Base-by-base conservation (phyloP, 2,329 filamentous ascomycete genomes). In the Fusarium torulosum region DNA sequence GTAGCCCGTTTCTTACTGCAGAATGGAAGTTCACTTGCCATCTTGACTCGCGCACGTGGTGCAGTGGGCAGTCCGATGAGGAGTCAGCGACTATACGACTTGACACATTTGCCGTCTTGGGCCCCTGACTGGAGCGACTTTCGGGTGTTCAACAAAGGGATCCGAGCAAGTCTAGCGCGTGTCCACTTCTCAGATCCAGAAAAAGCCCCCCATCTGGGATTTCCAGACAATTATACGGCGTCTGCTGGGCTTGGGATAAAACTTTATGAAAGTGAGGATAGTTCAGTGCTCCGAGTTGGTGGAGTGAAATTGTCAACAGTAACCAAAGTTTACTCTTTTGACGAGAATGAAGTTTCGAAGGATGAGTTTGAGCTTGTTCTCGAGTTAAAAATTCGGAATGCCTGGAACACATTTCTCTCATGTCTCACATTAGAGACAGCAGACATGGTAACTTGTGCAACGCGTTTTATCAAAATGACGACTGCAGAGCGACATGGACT, bases 121-220 rank as follows among this genome's bases (percentile, higher is more conserved):
- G 33, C 50, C 3, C 50, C 50, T 4, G 40, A 53, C 29, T 53
- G 50, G 50, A 53, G 50, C 14, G 50, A 53, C 21, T 53, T 46
- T 27, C 7, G 29, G 8, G 50, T 53, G 0, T 53, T 46, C 2
- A 53, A 53, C 29, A 53, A 53, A 10, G n/a, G 40, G 7, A 46
- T 53, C 14, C 29, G 50, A 33, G 45, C 50, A 45, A 46, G 40
- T 27, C 41, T 53, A 6, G 50, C 50, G 17, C 21, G 41, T 25
- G 40, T 33, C 1, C 29, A 27, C 10, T 46, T 27, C 10, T 46
- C 40, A 11, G 29, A 53, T 14, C 13, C 4, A 8, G 50, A 53
- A 14, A 19, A 19, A 9, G 27, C 50, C 15, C 50, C 50, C 5
- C 25, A 3, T 2, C 25, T 53, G 14, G 50, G 40, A 10, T 53